Conservation (phyloP, 495 filamentous ascomycete genomes). For the Tuber indicum region DNA sequence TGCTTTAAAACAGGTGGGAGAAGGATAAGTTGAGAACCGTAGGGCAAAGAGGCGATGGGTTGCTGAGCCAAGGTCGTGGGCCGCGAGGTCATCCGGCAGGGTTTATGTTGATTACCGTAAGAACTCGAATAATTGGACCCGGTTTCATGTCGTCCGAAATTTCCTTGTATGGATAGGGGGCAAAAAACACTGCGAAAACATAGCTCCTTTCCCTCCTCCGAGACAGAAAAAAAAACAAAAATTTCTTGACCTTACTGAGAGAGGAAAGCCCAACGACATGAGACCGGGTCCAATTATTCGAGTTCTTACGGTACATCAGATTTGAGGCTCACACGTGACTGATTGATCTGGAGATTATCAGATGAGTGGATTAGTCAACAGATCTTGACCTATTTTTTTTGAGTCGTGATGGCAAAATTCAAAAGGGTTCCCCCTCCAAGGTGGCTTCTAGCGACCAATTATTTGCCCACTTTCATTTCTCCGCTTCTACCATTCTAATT, state of each 20-base stretch:
- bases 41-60: conserved; percentile 4
- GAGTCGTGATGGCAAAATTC: background rate
- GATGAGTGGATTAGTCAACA: background rate
- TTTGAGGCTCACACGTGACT: background rate
- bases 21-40: background rate
- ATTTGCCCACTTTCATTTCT: background rate
- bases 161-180: no score
- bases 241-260: no score
- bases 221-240: no score
- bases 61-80: background rate
- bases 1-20: conserved; percentile 31
- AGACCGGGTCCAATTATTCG: no score
- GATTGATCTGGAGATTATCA: background rate
- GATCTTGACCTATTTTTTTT: background rate
- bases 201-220: no score
- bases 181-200: no score
- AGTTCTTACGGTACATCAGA: no score
- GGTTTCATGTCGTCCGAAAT: no score
- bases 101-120: conserved; percentile 10
- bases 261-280: no score
- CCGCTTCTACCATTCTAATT: background rate
- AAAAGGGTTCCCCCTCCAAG: background rate
- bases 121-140: no score
- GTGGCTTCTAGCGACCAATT: background rate
- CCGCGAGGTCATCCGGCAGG: background rate